Conservation (phyloP, 2,329 filamentous ascomycete species). For the Pseudogymnoascus sp. region DNA sequence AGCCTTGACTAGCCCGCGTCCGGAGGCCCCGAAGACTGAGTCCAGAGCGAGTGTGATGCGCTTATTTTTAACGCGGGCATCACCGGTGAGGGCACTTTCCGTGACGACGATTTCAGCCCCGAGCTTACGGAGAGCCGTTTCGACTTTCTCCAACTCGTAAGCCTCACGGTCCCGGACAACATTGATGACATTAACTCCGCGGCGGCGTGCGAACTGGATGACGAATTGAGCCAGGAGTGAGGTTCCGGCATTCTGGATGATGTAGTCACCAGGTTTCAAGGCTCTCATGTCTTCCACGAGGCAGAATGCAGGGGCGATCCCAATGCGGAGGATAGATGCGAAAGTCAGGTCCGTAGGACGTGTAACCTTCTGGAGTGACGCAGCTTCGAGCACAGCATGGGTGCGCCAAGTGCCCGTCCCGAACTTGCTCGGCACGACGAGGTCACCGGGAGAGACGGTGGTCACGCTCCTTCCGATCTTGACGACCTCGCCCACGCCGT, state of each 20-base stretch:
- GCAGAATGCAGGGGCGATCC: slow-evolving; percentile 18
- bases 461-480: slow-evolving; percentile 18
- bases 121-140: not conserved
- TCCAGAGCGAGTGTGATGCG: slow-evolving; percentile 17
- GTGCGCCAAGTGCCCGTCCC: slow-evolving; percentile 20
- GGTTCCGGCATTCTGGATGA: slow-evolving; percentile 20
- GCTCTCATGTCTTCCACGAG: slow-evolving; percentile 19
- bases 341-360: slow-evolving; percentile 10
- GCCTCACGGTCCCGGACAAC: slow-evolving; percentile 18
- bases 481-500: slow-evolving; percentile 19
- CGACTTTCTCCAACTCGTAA: not conserved
- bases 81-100: slow-evolving; percentile 12
- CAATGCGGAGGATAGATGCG: slow-evolving; percentile 18
- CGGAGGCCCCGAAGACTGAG: slow-evolving; percentile 16
- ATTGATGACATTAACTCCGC: slow-evolving; percentile 12
- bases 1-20: slow-evolving; percentile 12
- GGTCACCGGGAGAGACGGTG: slow-evolving; percentile 18
- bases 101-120: slow-evolving; percentile 14
- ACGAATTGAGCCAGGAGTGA: slow-evolving; percentile 18
- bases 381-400: slow-evolving; percentile 15
- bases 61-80: slow-evolving; percentile 3
- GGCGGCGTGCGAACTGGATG: slow-evolving; percentile 18
- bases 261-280: slow-evolving; percentile 20
- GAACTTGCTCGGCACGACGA: slow-evolving; percentile 11
- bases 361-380: slow-evolving; percentile 12